A percentile compares a stretch with the other conserved stretches of the same genome.
Conservation (phyloP, 805 yeast genomes). For the Wickerhamiella azyma region DNA sequence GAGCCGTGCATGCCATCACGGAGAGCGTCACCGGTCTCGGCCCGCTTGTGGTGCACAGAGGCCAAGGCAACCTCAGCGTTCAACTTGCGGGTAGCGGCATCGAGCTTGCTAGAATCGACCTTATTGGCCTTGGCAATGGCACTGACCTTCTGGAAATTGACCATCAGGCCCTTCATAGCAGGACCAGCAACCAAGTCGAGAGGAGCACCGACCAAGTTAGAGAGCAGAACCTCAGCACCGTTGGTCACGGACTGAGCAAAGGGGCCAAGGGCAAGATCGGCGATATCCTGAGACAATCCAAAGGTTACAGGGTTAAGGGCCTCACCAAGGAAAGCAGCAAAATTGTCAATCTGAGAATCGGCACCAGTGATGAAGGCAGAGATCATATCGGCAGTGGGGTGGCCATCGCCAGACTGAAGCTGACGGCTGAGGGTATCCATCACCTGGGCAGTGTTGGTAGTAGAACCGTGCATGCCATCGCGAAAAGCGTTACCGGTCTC, state of each 20-base stretch:
- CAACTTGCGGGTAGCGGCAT: neutral
- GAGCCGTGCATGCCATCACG: slow-evolving; percentile 14
- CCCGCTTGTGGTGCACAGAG: neutral
- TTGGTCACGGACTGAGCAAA: slow-evolving; percentile 22
- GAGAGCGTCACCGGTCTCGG: slow-evolving; percentile 14
- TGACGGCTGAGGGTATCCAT: slow-evolving; percentile 14
- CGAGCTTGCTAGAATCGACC: slow-evolving; percentile 7
- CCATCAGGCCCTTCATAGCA: slow-evolving; percentile 15
- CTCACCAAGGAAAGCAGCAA: slow-evolving; percentile 15
- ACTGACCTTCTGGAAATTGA: slow-evolving; percentile 15
- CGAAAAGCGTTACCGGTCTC: slow-evolving; percentile 11
- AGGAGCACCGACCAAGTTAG: slow-evolving; percentile 20
- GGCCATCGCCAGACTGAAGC: slow-evolving; percentile 14
- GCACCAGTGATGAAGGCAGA: slow-evolving; percentile 22
- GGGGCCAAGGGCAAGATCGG: slow-evolving; percentile 19
- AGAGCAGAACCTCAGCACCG: slow-evolving; percentile 23
- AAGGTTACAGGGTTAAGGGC: slow-evolving; percentile 17
- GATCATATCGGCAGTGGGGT: slow-evolving; percentile 16
- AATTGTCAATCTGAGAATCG: slow-evolving; percentile 25
- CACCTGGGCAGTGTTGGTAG: slow-evolving; percentile 15
- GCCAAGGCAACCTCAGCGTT: neutral
- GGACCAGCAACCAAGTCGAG: slow-evolving; percentile 19
- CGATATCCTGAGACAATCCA: slow-evolving; percentile 20
- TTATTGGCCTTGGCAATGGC: slow-evolving; percentile 16
- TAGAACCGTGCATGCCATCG: slow-evolving; percentile 14